Evolutionary conservation across 78 protist genomes (phyloP).

Genomic region (Dictyostelium brefeldianum): DNA sequence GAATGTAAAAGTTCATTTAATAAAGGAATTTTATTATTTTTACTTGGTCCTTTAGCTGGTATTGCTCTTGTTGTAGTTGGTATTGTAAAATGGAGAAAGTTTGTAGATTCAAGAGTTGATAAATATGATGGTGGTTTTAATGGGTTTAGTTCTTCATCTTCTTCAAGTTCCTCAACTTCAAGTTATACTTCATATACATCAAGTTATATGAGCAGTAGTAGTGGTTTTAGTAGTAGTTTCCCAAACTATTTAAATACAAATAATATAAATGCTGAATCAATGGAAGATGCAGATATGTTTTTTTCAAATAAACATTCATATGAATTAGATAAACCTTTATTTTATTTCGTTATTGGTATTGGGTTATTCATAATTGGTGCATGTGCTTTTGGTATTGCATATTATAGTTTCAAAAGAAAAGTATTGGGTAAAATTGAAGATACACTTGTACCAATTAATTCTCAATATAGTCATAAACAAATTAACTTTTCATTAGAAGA

Average conservation of each 20-base stretch:
- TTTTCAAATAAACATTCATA: neutral
- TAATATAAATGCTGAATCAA: too few species aligned
- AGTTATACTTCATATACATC: too few species aligned
- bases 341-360: conserved; percentile 9
- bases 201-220: too few species aligned
- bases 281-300: neutral
- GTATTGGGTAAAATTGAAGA: neutral
- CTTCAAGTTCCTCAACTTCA: too few species aligned
- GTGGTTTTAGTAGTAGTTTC: too few species aligned
- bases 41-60: neutral
- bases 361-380: neutral
- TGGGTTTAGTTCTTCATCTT: neutral
- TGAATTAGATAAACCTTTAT: neutral
- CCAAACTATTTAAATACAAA: too few species aligned
- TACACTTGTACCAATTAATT: neutral
- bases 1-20: neutral
- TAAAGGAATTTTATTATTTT: neutral
- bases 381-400: neutral
- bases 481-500: neutral
- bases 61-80: neutral
- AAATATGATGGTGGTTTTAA: neutral
- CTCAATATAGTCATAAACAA: neutral
- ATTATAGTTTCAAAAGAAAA: neutral
- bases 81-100: neutral
- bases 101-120: neutral